Evolutionary conservation across 164 flowering plant genomes (phyloP), one percentile per base, ranked within the genome.

Genomic region (Vitis labrusca): DNA sequence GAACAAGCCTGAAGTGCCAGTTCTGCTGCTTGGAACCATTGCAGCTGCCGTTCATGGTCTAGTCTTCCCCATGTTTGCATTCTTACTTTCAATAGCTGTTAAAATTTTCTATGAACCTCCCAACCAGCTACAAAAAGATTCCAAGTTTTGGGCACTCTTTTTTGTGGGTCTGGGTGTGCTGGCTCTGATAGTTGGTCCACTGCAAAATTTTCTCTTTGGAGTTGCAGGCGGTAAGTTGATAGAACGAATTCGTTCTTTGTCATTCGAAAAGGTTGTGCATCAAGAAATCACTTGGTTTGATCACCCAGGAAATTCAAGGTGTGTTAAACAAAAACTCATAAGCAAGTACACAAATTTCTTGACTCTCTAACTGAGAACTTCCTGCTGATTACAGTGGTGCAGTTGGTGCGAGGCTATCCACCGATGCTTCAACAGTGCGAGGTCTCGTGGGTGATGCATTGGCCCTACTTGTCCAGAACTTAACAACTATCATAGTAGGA

Each of bases 241-340:
- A 2, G 65, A 74, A 56, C 69, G 96, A 37, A 84, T 89, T 14
- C 85, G 93, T 50, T 72, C 89, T 53, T 50, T 85, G 81, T 77
- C 85, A 16, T 88, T 90, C 50, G 71, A 77, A 68, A 85, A 84
- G 69, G 85, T 87, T 19, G 90, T 87, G 11, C 81, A 85, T 76
- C 89, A 87, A 76, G 83, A 88, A 69, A 87, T 90, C 60, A 83
- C 88, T 50, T 90, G 90, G 93, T 89, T 90, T 61, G 93, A 90
- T 56, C 86, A 88, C 30, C 83, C 89, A 63, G 61, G 73, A 44
- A 83, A 91, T 74, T 83, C 93, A 68, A 90, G 92, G 91, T 87
- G 3, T 12, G 70, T 63, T 51, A 51, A 63, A 10, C 7, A 10
- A 64, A 14, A 2, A 64, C 5, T 50, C 17, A 13, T 5, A 23